Conservation (phyloP, 176 grass and related monocot genomes). For the Oryza rufipogon region DNA sequence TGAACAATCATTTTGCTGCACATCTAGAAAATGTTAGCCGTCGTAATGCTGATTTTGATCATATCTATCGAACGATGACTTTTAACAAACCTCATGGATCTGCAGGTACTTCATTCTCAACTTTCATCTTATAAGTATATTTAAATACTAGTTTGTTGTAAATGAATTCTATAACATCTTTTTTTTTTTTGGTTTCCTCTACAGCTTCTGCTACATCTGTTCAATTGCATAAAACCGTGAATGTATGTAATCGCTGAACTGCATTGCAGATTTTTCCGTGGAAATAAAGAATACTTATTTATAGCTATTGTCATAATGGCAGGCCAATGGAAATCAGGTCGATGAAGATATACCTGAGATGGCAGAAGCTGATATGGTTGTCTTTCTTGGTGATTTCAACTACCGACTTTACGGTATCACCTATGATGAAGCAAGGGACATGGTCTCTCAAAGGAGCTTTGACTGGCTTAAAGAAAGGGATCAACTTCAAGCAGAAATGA, state of each 20-base stretch:
- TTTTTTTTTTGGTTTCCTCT: constrained; percentile 37
- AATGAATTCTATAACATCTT: constrained; percentile 26
- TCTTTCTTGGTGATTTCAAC: constrained; percentile 99
- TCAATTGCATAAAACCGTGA: constrained; percentile 77
- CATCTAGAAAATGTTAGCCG: constrained; percentile 82
- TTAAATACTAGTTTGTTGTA: background rate
- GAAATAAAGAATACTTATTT: constrained; percentile 13
- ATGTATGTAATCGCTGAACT: constrained; percentile 61
- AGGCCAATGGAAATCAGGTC: constrained; percentile 66
- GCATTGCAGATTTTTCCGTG: background rate
- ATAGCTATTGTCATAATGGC: constrained; percentile 44
- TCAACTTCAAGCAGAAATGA: constrained; percentile 89
- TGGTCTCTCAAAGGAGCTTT: constrained; percentile 94
- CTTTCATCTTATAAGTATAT: constrained; percentile 20
- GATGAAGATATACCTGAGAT: constrained; percentile 78
- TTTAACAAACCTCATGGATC: constrained; percentile 89
- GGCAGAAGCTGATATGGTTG: constrained; percentile 87
- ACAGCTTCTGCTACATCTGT: constrained; percentile 91
- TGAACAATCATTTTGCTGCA: constrained; percentile 93
- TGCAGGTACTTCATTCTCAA: constrained; percentile 57
- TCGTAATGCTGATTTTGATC: constrained; percentile 83
- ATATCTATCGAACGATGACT: constrained; percentile 71
- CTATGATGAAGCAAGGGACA: constrained; percentile 96
- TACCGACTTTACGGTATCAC: constrained; percentile 87
- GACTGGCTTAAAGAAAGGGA: constrained; percentile 99